Percentiles rank a stretch among this genome's conserved stretches.
Evolutionary conservation across 75 land plant species (phyloP).

Genomic region (Pinus tabuliformis): DNA sequence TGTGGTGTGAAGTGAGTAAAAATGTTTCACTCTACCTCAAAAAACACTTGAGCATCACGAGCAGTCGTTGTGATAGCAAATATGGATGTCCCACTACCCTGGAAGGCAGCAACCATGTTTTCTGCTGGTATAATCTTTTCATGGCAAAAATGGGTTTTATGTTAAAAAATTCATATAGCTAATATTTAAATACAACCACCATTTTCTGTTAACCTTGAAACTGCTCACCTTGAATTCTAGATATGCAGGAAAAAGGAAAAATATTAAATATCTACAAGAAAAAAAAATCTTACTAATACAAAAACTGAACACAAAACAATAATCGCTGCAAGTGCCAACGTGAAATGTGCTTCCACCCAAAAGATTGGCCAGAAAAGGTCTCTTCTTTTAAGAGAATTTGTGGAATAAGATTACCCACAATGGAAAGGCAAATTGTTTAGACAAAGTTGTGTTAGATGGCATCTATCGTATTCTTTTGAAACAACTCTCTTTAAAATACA

Average conservation of each 20-base stretch:
- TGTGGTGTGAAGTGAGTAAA: not conserved
- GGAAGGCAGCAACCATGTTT: conserved; percentile 80
- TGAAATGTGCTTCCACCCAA: too few species aligned
- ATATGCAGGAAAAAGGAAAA: not conserved
- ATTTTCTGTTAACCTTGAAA: not conserved
- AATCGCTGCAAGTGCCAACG: not conserved
- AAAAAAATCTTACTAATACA: not conserved
- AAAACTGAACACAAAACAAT: not conserved
- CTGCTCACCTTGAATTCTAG: not conserved
- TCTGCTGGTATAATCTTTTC: conserved; percentile 84
- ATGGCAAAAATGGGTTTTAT: conserved; percentile 7
- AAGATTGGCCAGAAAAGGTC: too few species aligned
- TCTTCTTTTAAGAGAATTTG: too few species aligned
- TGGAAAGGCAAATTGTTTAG: too few species aligned
- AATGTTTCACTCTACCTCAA: conserved; percentile 52
- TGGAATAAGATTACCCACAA: too few species aligned
- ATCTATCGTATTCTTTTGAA: too few species aligned
- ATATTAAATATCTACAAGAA: not conserved
- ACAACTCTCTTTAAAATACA: too few species aligned
- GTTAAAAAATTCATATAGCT: not conserved
- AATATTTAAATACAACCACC: not conserved
- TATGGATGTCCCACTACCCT: conserved; percentile 50
- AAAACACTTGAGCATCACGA: conserved; percentile 66
- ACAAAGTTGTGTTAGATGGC: too few species aligned
- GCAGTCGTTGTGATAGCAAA: conserved; percentile 68